Evolutionary conservation across 2,329 filamentous ascomycete species (phyloP).

Genomic region (Didymella segeticola): DNA sequence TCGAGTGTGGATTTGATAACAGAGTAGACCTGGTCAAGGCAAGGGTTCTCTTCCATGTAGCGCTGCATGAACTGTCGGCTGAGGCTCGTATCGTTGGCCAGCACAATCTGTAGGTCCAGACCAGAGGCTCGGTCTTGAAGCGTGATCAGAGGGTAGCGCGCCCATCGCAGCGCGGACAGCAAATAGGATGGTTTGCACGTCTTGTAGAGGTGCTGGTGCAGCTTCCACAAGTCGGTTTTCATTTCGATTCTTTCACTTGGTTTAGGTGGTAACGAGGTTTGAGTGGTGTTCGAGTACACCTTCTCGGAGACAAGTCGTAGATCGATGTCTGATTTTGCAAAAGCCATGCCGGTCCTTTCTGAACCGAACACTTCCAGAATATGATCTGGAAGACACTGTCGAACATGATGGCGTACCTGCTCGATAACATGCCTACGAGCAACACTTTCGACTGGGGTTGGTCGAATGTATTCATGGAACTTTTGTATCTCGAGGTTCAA

Average conservation of each 20-base stretch:
- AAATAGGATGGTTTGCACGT: conserved; percentile 16
- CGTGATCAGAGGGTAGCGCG: conserved; percentile 51
- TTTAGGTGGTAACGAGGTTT: conserved; percentile 24
- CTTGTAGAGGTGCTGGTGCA: conserved; percentile 9
- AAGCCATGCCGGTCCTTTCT: conserved; percentile 58
- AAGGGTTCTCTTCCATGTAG: conserved; percentile 58
- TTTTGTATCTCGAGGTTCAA: conserved; percentile 35
- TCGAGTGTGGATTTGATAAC: conserved; percentile 59
- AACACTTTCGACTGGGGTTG: conserved; percentile 52
- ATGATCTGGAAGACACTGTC: conserved; percentile 28
- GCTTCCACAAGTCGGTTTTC: conserved; percentile 3
- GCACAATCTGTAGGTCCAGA: conserved; percentile 61
- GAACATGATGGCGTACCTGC: conserved; percentile 33
- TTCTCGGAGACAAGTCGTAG: conserved; percentile 45
- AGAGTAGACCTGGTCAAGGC: conserved; percentile 58
- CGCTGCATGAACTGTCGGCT: conserved; percentile 54
- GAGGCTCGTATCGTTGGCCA: conserved; percentile 49
- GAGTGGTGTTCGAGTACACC: conserved; percentile 5
- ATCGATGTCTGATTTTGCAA: conserved; percentile 63
- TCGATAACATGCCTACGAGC: conserved; percentile 46
- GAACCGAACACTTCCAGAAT: conserved; percentile 60
- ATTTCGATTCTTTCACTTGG: conserved; percentile 12
- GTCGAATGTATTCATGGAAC: conserved; percentile 42
- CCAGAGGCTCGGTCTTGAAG: conserved; percentile 56
- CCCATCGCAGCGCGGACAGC: conserved; percentile 29